These are phyloP conservation scores for Neopestalotiopsis clavispora DNA, from an alignment of 2,329 filamentous ascomycete genomes.

Conservation along the genomic window DNA sequence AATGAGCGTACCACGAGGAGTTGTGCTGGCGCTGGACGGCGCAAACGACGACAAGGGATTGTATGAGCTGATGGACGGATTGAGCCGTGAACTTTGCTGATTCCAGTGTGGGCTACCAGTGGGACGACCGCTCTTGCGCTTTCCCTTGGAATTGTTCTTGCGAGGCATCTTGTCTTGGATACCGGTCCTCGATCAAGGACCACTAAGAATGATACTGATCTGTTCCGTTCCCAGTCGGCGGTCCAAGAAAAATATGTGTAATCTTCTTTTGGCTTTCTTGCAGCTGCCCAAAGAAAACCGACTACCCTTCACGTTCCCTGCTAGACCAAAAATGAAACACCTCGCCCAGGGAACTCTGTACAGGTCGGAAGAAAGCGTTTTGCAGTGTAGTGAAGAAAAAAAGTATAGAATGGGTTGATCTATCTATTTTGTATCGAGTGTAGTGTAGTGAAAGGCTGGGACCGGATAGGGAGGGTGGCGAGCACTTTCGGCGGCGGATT, in stretches of 20 bases:
- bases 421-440: too few species aligned
- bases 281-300: too few species aligned
- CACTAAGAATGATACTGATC: not conserved
- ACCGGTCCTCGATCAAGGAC: not conserved
- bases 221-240: not conserved
- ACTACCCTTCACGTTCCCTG: too few species aligned
- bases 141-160: slow-evolving; percentile 14
- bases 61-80: not conserved
- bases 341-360: too few species aligned
- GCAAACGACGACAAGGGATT: not conserved
- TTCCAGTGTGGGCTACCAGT: not conserved
- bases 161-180: not conserved
- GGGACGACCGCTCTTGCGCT: slow-evolving; percentile 1
- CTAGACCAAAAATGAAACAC: too few species aligned
- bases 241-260: too few species aligned
- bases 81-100: not conserved
- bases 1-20: slow-evolving; percentile 3
- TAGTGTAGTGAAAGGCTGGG: not conserved
- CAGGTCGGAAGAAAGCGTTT: too few species aligned
- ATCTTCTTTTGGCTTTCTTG: too few species aligned
- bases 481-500: not conserved
- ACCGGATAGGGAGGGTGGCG: not conserved
- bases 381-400: too few species aligned
- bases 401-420: too few species aligned
- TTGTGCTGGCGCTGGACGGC: not conserved